These are phyloP conservation scores for Diatrype stigma DNA, from an alignment of 2,329 filamentous ascomycete species.

Conservation along the genomic window DNA sequence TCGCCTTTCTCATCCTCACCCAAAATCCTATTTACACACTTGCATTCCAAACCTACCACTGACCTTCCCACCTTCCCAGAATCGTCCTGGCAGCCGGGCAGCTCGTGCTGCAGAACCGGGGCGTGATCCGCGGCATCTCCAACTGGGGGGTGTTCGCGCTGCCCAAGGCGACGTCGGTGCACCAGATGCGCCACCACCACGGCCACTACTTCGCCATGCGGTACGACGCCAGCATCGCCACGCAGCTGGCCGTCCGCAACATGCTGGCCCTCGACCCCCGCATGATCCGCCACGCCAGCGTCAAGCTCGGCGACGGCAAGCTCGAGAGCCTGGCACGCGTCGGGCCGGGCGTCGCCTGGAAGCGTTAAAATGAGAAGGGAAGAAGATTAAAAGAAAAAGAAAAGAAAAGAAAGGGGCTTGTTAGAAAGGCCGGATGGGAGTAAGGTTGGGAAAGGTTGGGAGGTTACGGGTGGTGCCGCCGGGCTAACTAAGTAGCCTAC, in stretches of 20 bases:
- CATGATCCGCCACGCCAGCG: conserved; percentile 81
- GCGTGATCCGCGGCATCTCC: conserved; percentile 84
- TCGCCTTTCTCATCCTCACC: background rate
- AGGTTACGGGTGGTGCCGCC: no score
- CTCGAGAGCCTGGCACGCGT: conserved; percentile 48
- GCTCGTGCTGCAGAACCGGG: conserved; percentile 75
- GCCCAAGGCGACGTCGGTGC: conserved; percentile 71
- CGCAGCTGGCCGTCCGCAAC: conserved; percentile 70
- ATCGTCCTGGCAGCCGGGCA: conserved; percentile 83
- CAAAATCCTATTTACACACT: conserved; percentile 1
- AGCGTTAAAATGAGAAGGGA: conserved; percentile 27
- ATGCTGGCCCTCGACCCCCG: conserved; percentile 83
- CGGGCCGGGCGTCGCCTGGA: conserved; percentile 44
- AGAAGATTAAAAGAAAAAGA: no score
- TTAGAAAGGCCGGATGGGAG: no score
- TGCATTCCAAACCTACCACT: background rate
- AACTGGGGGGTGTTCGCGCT: conserved; percentile 96
- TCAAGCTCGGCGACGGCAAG: conserved; percentile 72
- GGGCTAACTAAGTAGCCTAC: no score
- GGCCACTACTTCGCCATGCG: conserved; percentile 99
- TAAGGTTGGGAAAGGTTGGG: no score
- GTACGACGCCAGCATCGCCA: conserved; percentile 73
- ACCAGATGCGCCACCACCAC: conserved; percentile 76
- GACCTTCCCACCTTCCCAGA: conserved; percentile 40
- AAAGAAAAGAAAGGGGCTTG: background rate